Conservation (phyloP, 1,139 yeast species). For the Zygosaccharomyces pseudobailii region DNA sequence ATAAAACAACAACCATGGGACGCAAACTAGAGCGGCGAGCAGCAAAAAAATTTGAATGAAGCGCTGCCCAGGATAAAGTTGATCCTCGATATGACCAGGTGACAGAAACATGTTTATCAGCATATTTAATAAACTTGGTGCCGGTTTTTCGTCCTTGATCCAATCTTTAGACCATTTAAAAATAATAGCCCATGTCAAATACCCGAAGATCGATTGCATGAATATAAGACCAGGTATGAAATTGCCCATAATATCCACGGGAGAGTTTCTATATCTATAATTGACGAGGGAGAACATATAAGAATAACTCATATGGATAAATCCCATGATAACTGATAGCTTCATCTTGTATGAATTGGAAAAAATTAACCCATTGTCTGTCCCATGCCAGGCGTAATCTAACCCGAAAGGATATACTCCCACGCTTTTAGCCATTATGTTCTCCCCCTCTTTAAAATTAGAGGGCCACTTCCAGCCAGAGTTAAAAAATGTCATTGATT, state of each 20-base stretch:
- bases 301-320: slow-evolving; percentile 72
- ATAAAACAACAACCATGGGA: slow-evolving; percentile 66
- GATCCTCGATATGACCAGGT: slow-evolving; percentile 69
- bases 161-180: slow-evolving; percentile 80
- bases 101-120: slow-evolving; percentile 74
- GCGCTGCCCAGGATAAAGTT: slow-evolving; percentile 60
- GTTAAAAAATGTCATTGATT: slow-evolving; percentile 65
- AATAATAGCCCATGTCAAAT: slow-evolving; percentile 63
- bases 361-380: slow-evolving; percentile 69
- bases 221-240: slow-evolving; percentile 74
- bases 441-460: slow-evolving; percentile 52
- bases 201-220: slow-evolving; percentile 82
- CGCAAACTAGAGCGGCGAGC: slow-evolving; percentile 61
- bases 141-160: slow-evolving; percentile 62
- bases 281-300: slow-evolving; percentile 65
- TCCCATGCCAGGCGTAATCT: slow-evolving; percentile 79
- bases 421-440: slow-evolving; percentile 48
- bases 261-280: slow-evolving; percentile 52
- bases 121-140: slow-evolving; percentile 79
- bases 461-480: slow-evolving; percentile 79
- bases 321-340: slow-evolving; percentile 74
- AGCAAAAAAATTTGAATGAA: slow-evolving; percentile 56
- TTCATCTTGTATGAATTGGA: slow-evolving; percentile 82
- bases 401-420: slow-evolving; percentile 67
- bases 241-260: slow-evolving; percentile 67